Evolutionary conservation across 1,284 basidiomycete species (phyloP), one percentile per base, ranked within the genome.

Genomic region (Pisolithus thermaeus): DNA sequence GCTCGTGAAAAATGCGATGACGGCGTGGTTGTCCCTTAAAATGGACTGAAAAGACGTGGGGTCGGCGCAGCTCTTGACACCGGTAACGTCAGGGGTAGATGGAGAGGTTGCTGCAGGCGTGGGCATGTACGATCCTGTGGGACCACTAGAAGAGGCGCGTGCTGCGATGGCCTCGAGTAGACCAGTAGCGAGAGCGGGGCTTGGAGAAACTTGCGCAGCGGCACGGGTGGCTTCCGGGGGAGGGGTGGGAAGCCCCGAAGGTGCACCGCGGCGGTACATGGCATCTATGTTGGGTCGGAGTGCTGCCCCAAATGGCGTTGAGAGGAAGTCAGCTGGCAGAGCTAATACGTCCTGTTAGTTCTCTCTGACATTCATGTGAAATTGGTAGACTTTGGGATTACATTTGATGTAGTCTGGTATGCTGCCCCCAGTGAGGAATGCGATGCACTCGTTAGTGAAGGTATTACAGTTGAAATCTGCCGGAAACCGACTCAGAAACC

Each of bases 401-500:
- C 87, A 83, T 72, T 78, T 87, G 56, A 95, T 90, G 72, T 83
- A 92, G 1, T 75, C 59, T 3, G 92, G 92, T 55, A 94, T 89
- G 22, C 81, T 81, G 3, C 75, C 74, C 20, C 91, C 90, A 0
- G 90, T 93, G 47, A 95, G 70, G 64, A 95, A 92, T 2, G 87
- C 91, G 32, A 92, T 70, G 49, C 84, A 83, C 58, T 96, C 92
- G 54, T 89, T 90, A 0, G 92, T 92, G 60, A 97, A 97, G 2
- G 89, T 87, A 66, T 95, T 95, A 68, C 92, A 95, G 59, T 91
- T 92, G 58, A 90, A 90, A 45, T 91, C 88, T 89, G 36, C 20
- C 35, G 32, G 25, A 11, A 22, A 14, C 55, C 20, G 39, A 23
- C 38, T 20, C 37, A 46, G 18, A 30, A 4, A 22, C 30, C 18